These are phyloP conservation scores for Tolypocladium guangdongense DNA, from an alignment of 2,329 filamentous ascomycete species.

Conservation along the genomic window DNA sequence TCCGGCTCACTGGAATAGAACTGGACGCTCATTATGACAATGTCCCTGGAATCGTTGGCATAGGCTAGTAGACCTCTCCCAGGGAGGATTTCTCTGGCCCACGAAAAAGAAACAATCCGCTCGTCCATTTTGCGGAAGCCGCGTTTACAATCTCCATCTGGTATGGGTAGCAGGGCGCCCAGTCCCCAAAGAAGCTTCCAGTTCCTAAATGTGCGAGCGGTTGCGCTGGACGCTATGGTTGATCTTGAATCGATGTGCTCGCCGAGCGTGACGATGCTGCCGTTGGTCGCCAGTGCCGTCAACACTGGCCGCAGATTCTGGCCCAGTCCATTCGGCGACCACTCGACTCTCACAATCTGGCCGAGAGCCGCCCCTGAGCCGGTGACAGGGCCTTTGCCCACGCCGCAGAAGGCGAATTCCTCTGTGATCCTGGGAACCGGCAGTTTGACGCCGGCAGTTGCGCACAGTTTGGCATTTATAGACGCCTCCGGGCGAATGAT, in stretches of 20 bases:
- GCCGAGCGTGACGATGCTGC: conserved; percentile 39
- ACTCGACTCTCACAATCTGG: conserved; percentile 41
- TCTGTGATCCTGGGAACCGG: conserved; percentile 14
- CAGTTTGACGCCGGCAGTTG: conserved; percentile 22
- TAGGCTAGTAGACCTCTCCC: conserved; percentile 39
- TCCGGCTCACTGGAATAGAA: conserved; percentile 12
- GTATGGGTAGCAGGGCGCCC: conserved; percentile 39
- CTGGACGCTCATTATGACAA: conserved; percentile 40
- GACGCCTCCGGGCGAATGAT: conserved; percentile 27
- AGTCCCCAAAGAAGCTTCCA: conserved; percentile 48
- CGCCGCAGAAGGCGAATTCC: conserved; percentile 26
- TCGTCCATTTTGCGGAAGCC: conserved; percentile 28
- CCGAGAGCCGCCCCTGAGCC: conserved; percentile 39
- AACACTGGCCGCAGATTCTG: conserved; percentile 41
- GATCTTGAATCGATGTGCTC: conserved; percentile 27
- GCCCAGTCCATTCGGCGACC: conserved; percentile 49
- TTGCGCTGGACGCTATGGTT: conserved; percentile 16
- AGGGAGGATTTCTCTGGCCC: conserved; percentile 32
- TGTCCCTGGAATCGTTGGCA: conserved; percentile 35
- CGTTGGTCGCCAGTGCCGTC: conserved; percentile 37
- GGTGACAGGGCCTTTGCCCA: conserved; percentile 34
- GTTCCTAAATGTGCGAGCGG: conserved; percentile 30
- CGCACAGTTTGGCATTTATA: conserved; percentile 35
- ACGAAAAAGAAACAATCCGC: conserved; percentile 40
- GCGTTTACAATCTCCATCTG: conserved; percentile 22